phyloP scores from a whole-genome alignment of 805 yeast genomes.

The Wickerhamomyces alni region DNA sequence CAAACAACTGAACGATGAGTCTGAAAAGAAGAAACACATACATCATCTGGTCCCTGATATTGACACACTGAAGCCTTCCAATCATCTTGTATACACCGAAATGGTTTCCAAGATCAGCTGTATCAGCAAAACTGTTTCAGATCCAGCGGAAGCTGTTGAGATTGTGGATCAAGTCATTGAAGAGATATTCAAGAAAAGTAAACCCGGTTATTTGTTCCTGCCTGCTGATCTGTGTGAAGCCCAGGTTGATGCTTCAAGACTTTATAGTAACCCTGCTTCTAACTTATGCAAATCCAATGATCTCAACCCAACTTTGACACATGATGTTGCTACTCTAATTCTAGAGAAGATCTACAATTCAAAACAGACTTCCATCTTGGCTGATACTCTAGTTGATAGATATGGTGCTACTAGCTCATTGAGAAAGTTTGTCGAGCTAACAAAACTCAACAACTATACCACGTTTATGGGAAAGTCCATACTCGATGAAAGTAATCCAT shows the following conservation, averaged over 20 bases:
- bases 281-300: conserved; percentile 20
- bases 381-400: conserved; percentile 66
- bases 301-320: conserved; percentile 21
- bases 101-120: conserved; percentile 56
- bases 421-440: conserved; percentile 37
- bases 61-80: conserved; percentile 45
- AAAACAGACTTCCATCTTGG: conserved; percentile 57
- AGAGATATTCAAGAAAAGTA: conserved; percentile 47
- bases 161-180: conserved; percentile 66
- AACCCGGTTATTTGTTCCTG: conserved; percentile 79
- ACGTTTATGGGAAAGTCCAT: conserved; percentile 68
- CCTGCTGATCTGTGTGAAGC: conserved; percentile 64
- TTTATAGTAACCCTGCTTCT: conserved; percentile 25
- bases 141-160: conserved; percentile 40
- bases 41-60: conserved; percentile 60
- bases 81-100: conserved; percentile 60
- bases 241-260: conserved; percentile 31
- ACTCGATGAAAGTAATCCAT: conserved; percentile 60
- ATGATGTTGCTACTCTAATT: conserved; percentile 37
- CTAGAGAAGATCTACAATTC: conserved; percentile 46
- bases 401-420: conserved; percentile 40
- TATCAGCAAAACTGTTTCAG: conserved; percentile 42
- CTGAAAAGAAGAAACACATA: conserved; percentile 26
- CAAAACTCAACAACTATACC: conserved; percentile 48
- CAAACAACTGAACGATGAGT: conserved; percentile 21